Evolutionary conservation across 2,329 filamentous ascomycete genomes (phyloP).

Genomic region (Apiospora saccharicola): DNA sequence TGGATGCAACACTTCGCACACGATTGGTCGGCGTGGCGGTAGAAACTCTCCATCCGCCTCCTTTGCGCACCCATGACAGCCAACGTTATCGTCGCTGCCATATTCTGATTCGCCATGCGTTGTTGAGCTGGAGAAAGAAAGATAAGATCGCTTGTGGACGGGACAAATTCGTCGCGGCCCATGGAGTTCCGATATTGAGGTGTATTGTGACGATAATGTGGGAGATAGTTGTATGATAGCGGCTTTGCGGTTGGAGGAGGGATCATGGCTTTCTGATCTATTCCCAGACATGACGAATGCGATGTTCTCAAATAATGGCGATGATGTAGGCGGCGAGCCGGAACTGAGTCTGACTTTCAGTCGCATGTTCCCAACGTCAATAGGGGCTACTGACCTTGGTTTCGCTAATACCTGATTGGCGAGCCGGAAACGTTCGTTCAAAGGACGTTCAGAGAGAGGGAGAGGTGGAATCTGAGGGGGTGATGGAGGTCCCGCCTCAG

Average conservation of each 20-base stretch:
- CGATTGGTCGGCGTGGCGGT: background rate
- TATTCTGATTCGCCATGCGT: background rate
- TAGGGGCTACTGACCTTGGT: background rate
- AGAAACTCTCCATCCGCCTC: slow-evolving; percentile 17
- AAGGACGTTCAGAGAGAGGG: background rate
- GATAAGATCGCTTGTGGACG: slow-evolving; percentile 23
- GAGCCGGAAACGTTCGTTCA: background rate
- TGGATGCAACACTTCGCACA: slow-evolving; percentile 19
- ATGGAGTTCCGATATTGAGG: slow-evolving; percentile 22
- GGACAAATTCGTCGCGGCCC: slow-evolving; percentile 5
- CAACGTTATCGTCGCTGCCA: slow-evolving; percentile 6
- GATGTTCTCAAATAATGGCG: slow-evolving; percentile 36
- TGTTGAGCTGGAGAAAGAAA: slow-evolving; percentile 19
- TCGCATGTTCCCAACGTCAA: background rate
- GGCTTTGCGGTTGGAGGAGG: slow-evolving; percentile 37
- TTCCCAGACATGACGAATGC: slow-evolving; percentile 35
- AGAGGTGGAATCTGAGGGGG: background rate
- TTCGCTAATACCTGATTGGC: background rate
- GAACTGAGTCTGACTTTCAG: background rate
- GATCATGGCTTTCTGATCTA: slow-evolving; percentile 26
- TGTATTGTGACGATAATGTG: slow-evolving; percentile 10
- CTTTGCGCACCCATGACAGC: slow-evolving; percentile 17
- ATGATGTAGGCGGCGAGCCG: background rate
- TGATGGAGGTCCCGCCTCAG: background rate
- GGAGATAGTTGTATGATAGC: slow-evolving; percentile 37